Percentiles rank a stretch among this genome's conserved stretches.
Conservation (phyloP, 345 rosid species). For the Balakata baccata region DNA sequence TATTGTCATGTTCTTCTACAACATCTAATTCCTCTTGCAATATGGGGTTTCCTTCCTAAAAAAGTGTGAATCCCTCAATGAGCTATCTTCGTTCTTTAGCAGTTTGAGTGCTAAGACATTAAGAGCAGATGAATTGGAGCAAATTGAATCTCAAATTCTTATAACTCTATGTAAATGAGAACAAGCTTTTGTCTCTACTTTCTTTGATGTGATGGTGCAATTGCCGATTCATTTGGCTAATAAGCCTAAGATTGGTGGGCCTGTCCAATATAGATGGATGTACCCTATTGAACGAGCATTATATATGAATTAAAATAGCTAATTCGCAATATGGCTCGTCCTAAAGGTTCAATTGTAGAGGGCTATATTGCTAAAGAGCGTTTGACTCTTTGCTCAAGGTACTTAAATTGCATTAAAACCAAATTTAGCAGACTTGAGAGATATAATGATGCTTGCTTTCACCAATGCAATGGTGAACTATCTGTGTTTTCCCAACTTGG, state of each 20-base stretch:
- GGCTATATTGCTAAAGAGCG: constrained; percentile 2
- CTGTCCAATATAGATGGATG: no score
- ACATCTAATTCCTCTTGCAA: constrained; percentile 1
- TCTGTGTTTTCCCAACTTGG: not conserved
- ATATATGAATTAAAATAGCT: not conserved
- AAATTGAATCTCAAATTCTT: not conserved
- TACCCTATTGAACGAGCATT: not conserved
- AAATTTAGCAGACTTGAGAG: not conserved
- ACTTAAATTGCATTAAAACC: not conserved
- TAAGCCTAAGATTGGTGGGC: no score
- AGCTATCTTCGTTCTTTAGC: not conserved
- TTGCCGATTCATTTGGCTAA: no score
- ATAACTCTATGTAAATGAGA: no score
- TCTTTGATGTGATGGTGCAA: no score
- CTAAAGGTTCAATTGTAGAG: not conserved
- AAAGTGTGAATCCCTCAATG: not conserved
- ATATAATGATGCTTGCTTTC: not conserved
- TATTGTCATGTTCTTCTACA: constrained; percentile 16
- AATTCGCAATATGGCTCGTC: not conserved
- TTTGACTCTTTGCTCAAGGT: constrained; percentile 4
- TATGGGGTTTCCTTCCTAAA: not conserved
- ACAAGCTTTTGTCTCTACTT: no score
- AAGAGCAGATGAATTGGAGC: not conserved
- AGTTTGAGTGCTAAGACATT: not conserved
- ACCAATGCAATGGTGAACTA: not conserved